phyloP scores from a whole-genome alignment of 2,329 filamentous ascomycete genomes.

The Aphanocladium album region DNA sequence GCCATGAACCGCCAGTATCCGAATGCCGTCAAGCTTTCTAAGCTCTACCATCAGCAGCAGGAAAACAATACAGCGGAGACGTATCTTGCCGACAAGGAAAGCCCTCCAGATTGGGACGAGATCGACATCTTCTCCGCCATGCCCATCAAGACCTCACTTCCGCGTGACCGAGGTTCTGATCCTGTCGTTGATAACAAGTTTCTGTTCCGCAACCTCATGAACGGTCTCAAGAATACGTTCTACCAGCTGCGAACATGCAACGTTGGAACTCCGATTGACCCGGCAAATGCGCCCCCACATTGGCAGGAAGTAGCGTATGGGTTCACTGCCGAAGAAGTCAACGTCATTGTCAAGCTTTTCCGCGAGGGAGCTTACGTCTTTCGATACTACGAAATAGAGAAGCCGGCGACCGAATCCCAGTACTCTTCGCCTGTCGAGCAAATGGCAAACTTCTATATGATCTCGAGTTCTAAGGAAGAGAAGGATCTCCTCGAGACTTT shows the following conservation, averaged over 20 bases:
- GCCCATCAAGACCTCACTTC: constrained; percentile 92
- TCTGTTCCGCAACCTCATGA: constrained; percentile 92
- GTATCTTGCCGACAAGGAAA: constrained; percentile 76
- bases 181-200: constrained; percentile 97
- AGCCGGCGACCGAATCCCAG: constrained; percentile 64
- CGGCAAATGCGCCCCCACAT: constrained; percentile 73
- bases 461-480: constrained; percentile 90
- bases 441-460: constrained; percentile 91
- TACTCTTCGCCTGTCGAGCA: constrained; percentile 83
- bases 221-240: constrained; percentile 92
- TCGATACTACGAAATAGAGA: constrained; percentile 91
- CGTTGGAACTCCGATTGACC: constrained; percentile 65
- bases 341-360: constrained; percentile 95
- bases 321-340: constrained; percentile 94
- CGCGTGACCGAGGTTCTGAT: constrained; percentile 80
- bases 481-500: constrained; percentile 97
- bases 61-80: constrained; percentile 61
- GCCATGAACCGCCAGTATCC: constrained; percentile 95
- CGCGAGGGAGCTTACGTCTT: constrained; percentile 95
- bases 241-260: constrained; percentile 93
- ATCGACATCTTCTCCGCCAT: constrained; percentile 96
- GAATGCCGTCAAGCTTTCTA: constrained; percentile 91
- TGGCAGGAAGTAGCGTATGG: constrained; percentile 96
- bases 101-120: constrained; percentile 90
- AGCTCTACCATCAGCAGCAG: constrained; percentile 66